These are phyloP conservation scores for Albugo laibachii DNA, from an alignment of 352 stramenopile genomes.

Conservation along the genomic window DNA sequence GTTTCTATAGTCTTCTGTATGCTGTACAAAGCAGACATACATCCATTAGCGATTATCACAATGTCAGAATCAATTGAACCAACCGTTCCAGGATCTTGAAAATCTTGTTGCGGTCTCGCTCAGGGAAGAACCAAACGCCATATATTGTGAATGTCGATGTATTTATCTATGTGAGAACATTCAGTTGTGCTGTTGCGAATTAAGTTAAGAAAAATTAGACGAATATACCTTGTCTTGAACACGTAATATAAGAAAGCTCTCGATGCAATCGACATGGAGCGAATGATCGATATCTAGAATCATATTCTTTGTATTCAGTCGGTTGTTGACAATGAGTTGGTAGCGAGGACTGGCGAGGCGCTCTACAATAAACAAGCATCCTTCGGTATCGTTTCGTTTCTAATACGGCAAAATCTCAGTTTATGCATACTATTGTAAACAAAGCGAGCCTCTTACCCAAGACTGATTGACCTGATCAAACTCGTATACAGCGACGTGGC, in stretches of 20 bases:
- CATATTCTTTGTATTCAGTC: slow-evolving; percentile 77
- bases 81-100: slow-evolving; percentile 50
- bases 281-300: slow-evolving; percentile 43
- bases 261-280: slow-evolving; percentile 63
- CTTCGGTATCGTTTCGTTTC: slow-evolving; percentile 77
- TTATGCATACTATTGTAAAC: background rate
- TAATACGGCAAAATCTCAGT: slow-evolving; percentile 5
- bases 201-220: too few species aligned
- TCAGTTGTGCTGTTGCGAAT: background rate
- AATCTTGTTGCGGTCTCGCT: slow-evolving; percentile 68
- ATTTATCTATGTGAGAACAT: slow-evolving; percentile 12
- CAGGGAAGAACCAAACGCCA: slow-evolving; percentile 74
- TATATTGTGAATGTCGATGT: slow-evolving; percentile 60
- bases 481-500: slow-evolving; percentile 78
- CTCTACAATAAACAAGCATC: slow-evolving; percentile 72
- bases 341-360: slow-evolving; percentile 43
- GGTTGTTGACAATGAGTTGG: slow-evolving; percentile 80
- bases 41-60: background rate
- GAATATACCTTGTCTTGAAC: slow-evolving; percentile 27
- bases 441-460: slow-evolving; percentile 28
- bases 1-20: slow-evolving; percentile 43
- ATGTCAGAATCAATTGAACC: background rate
- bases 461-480: slow-evolving; percentile 65
- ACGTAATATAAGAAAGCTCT: slow-evolving; percentile 71
- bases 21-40: slow-evolving; percentile 6